Conservation (phyloP, 495 filamentous ascomycete species). For the Penicillium atrosanguineum region DNA sequence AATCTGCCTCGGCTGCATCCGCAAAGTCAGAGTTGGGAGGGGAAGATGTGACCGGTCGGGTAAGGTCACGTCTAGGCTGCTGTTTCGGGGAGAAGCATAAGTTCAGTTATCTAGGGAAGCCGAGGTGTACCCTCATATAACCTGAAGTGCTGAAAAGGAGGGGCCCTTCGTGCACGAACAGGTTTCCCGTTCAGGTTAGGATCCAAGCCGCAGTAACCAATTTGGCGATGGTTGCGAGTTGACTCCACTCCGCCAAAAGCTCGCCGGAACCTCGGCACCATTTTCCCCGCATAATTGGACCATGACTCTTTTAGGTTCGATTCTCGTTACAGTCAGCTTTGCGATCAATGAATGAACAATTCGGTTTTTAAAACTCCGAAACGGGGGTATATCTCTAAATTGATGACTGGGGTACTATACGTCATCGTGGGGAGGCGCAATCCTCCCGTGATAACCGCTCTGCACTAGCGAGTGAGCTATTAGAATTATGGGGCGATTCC, state of each 20-base stretch:
- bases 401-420: neutral
- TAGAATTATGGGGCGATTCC: neutral
- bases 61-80: neutral
- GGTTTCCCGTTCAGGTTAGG: neutral
- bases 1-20: neutral
- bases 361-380: neutral
- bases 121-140: neutral
- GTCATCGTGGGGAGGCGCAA: neutral
- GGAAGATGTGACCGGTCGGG: neutral
- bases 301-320: neutral
- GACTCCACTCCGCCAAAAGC: neutral
- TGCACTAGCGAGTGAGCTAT: neutral
- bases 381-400: neutral
- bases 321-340: neutral
- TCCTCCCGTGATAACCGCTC: neutral
- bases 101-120: neutral
- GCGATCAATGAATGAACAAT: neutral
- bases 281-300: neutral
- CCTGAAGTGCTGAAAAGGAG: neutral
- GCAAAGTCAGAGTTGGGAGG: neutral
- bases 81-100: neutral
- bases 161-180: neutral
- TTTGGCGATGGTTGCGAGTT: neutral
- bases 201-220: neutral
- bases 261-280: neutral